Percentiles rank a stretch among this genome's conserved stretches.
phyloP scores from a whole-genome alignment of 768 basidiomycete genomes.

The Leccinum subgranulosum region DNA sequence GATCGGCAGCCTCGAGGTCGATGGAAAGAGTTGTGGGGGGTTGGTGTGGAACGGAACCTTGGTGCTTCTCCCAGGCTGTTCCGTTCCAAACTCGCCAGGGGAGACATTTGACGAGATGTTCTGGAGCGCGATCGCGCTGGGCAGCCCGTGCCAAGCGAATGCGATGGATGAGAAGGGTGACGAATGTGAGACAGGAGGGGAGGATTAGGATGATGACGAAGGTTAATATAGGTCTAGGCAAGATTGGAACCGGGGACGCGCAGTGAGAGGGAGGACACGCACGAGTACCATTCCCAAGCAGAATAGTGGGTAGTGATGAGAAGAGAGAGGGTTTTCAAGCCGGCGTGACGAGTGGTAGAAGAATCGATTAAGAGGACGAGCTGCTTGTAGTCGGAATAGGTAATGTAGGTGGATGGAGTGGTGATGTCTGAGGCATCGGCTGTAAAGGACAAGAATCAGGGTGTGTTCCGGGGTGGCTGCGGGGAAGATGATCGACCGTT shows the following conservation, averaged over 20 bases:
- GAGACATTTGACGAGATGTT: conserved; percentile 71
- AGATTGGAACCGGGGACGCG: conserved; percentile 7
- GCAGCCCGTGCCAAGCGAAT: conserved; percentile 80
- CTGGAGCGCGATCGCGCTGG: conserved; percentile 79
- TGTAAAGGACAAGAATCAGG: conserved; percentile 26
- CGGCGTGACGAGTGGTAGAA: conserved; percentile 79
- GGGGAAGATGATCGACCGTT: conserved; percentile 61
- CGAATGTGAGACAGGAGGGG: conserved; percentile 83
- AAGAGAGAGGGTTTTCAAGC: conserved; percentile 69
- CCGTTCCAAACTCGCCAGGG: conserved; percentile 86
- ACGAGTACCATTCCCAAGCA: conserved; percentile 94
- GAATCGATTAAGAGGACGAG: conserved; percentile 65
- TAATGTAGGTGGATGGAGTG: conserved; percentile 88
- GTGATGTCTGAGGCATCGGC: conserved; percentile 83
- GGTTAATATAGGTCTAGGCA: conserved; percentile 71
- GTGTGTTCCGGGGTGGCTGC: conserved; percentile 1
- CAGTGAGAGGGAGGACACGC: conserved; percentile 22
- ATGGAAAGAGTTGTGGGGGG: conserved; percentile 24
- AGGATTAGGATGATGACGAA: conserved; percentile 86
- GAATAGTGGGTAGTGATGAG: conserved; percentile 77
- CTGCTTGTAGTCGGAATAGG: conserved; percentile 72
- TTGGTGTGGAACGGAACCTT: conserved; percentile 30
- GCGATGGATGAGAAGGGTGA: conserved; percentile 87
- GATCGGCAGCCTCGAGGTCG: conserved; percentile 40
- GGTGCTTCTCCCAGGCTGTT: conserved; percentile 76